Evolutionary conservation across 345 rosid genomes (phyloP), one percentile per base, ranked within the genome.

Genomic region (Microthlaspi erraticum): DNA sequence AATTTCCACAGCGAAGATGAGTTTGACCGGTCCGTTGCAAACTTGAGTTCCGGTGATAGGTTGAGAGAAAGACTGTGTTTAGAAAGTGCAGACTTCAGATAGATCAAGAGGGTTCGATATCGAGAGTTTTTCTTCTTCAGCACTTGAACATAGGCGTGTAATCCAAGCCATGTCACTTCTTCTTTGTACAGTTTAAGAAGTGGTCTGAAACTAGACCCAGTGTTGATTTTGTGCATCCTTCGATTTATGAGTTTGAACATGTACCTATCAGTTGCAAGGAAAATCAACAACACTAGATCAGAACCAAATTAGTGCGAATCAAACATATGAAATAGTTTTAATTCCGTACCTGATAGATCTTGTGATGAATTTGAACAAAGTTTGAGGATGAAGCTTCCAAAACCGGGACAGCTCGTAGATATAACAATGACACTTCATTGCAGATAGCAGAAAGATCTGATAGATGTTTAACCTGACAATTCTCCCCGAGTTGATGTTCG

Each of bases 121-220:
- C 90, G 67, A 1, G 89, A 73, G 73, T 90, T 88, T 70, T 92
- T 90, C 71, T 68, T 82, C 81, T 78, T 81, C 65, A 90, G 51
- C 19, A 81, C 91, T 72, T 83, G 72, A 18, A 88, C 71, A 64
- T 64, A 90, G 0, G 96, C 97, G 65, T 81, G 74, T 16, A 87
- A 64, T 16, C 95, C 97, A 26, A 92, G 93, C 97, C 96, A 92
- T 67, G 77, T 78, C 19, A 88, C 93, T 80, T 92, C 98, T 7
- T 66, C 78, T 42, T 71, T 80, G 29, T 55, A 42, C 72, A 87
- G 57, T 70, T 75, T 49, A 55, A 81, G 90, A 71, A 68, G 55
- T 0, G 87, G 86, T 32, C 19, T 49, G 49, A 78, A 58, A 60
- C 57, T 45, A 20, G 80, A 59, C 62, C 76, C 74, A 14, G 66